Conservation (phyloP, 129 eudicot genomes). For the Flaveria bidentis region DNA sequence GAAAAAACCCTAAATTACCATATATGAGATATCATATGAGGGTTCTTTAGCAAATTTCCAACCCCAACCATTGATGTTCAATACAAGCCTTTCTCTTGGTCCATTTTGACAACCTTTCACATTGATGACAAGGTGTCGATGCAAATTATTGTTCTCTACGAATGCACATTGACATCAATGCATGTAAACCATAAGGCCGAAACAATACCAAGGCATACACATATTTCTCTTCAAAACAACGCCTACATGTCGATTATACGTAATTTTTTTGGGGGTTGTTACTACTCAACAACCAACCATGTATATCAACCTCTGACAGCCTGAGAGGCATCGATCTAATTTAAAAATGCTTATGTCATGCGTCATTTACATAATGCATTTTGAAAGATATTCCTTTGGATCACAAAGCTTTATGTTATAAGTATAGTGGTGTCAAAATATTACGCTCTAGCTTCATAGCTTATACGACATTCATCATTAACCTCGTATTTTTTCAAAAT, state of each 20-base stretch:
- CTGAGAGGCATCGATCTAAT: neutral
- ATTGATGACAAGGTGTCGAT: conserved; percentile 10
- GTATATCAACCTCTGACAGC: conserved; percentile 7
- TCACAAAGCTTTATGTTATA: conserved; percentile 12
- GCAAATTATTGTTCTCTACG: neutral
- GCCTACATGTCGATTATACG: neutral
- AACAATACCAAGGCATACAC: conserved; percentile 10
- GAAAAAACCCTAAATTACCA: neutral
- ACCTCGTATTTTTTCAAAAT: neutral
- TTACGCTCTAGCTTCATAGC: neutral
- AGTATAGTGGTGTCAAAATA: neutral
- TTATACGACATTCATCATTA: neutral
- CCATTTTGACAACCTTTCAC: conserved; percentile 4
- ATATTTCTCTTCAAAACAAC: conserved; percentile 13
- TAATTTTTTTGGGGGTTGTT: neutral
- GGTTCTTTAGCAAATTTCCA: conserved; percentile 1
- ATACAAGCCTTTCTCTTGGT: neutral
- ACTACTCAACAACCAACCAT: neutral
- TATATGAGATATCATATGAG: conserved; percentile 1
- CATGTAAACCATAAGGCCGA: neutral
- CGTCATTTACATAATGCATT: conserved; percentile 3
- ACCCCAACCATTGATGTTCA: conserved; percentile 16
- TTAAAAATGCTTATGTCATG: neutral
- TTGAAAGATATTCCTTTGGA: conserved; percentile 1
- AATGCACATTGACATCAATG: neutral